Evolutionary conservation across 192 early-diverging fungal genomes (phyloP), one percentile per base, ranked within the genome.

Genomic region (Backusella sp.): DNA sequence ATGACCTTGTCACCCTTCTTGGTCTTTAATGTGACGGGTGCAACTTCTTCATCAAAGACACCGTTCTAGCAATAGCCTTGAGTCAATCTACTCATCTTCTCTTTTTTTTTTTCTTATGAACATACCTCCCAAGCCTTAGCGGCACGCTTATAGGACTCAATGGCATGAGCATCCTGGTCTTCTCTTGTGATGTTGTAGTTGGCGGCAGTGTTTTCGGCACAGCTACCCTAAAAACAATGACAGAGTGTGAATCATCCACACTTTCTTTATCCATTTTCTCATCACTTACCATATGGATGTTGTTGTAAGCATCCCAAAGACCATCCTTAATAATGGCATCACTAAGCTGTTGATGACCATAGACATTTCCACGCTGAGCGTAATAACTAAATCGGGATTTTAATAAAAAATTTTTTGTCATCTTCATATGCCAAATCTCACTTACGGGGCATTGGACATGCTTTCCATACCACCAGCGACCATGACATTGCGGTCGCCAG

Each of bases 251-350:
- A 53, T 14, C 53, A 35, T 14, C 42, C 12, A 76, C 1, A 70
- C 28, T 23, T 37, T 78, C 32, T 6, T 7, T 26, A 71, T 2
- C 53, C n/a, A 2, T 32, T 56, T 32, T 56, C 9, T 28, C 21
- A 49, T 7, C 12, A 12, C 12, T 36, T 21, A 85, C 88, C 70
- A 83, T 88, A 85, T 94, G 88, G 76, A 97, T 88, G 77, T 96
- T 87, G 86, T 97, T 96, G 90, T 97, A 99, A 66, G 91, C 94
- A 84, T 99, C 97, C 92, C 93, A 95, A 46, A 99, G 90, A 68
- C 97, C 97, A 81, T 99, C 97, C 84, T 95, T 92, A 82, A 98
- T 88, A 79, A 99, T 98, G 62, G 91, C 91, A 84, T 99, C 98
- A 21, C 71, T 69, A 26, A 94, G 82, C 71, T 84, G 80, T 81